Conservation (phyloP, 345 rosid species). For the Populus tremula region DNA sequence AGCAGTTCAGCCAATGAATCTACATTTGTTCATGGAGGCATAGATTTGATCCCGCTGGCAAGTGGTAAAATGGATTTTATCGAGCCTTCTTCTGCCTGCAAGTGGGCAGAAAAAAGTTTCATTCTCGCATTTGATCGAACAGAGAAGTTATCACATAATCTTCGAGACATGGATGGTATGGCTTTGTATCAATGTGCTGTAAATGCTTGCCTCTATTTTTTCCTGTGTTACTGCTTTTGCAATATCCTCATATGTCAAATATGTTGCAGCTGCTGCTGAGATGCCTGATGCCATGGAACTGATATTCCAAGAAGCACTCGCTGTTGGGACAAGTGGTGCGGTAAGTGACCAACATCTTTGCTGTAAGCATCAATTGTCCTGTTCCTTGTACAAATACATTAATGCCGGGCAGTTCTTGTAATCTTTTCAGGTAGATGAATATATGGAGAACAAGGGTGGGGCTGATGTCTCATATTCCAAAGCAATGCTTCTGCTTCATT, state of each 20-base stretch:
- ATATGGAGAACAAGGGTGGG: conserved; percentile 46
- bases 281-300: conserved; percentile 84
- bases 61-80: conserved; percentile 34
- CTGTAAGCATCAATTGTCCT: background rate
- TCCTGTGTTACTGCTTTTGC: conserved; percentile 17
- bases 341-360: conserved; percentile 35
- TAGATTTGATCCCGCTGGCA: conserved; percentile 11
- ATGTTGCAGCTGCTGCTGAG: conserved; percentile 50
- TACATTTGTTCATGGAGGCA: conserved; percentile 3
- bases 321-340: conserved; percentile 58
- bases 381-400: background rate
- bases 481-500: conserved; percentile 61
- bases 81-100: conserved; percentile 38
- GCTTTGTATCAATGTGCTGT: conserved; percentile 14
- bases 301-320: conserved; percentile 56
- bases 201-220: background rate
- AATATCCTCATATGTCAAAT: conserved; percentile 14
- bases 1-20: conserved; percentile 28
- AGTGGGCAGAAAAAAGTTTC: conserved; percentile 63
- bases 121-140: conserved; percentile 51
- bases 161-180: conserved; percentile 54
- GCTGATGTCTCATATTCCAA: conserved; percentile 59
- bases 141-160: conserved; percentile 52
- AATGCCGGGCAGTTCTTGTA: background rate
- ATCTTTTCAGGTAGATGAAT: conserved; percentile 58